Evolutionary conservation across 164 flowering plant species (phyloP).

Genomic region (Berberis thunbergii): DNA sequence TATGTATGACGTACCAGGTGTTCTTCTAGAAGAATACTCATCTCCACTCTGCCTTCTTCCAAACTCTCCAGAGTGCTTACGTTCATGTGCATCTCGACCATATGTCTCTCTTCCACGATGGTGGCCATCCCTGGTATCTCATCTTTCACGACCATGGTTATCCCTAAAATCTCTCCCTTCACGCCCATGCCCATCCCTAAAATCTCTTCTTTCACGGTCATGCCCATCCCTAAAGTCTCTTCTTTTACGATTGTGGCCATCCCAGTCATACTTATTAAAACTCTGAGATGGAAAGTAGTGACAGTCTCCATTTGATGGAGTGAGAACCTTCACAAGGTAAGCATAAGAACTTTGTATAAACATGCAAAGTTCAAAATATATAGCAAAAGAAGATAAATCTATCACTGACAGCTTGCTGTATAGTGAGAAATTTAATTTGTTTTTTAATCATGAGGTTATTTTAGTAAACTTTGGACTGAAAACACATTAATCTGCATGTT

Average conservation of each 20-base stretch:
- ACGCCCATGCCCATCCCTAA: conserved; percentile 20
- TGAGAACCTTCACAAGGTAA: conserved; percentile 24
- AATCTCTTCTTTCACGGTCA: conserved; percentile 26
- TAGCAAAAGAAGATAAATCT: neutral
- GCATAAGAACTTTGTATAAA: neutral
- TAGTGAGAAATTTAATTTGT: too few relatives aligned
- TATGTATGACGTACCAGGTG: conserved; percentile 40
- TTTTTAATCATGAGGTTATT: too few relatives aligned
- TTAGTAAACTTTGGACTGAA: too few relatives aligned
- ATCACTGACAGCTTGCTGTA: neutral
- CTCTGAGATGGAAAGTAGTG: conserved; percentile 22
- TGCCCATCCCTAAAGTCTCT: conserved; percentile 28
- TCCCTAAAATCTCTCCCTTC: conserved; percentile 10
- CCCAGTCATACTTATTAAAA: conserved; percentile 27
- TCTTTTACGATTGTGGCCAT: conserved; percentile 28
- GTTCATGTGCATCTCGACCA: conserved; percentile 26
- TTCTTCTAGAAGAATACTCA: conserved; percentile 39
- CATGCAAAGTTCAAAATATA: neutral
- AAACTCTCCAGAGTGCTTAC: conserved; percentile 21
- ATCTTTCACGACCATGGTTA: too few relatives aligned
- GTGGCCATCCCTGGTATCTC: too few relatives aligned
- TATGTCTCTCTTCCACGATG: conserved; percentile 26
- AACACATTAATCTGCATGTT: too few relatives aligned
- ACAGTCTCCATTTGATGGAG: conserved; percentile 27
- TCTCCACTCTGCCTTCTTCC: conserved; percentile 39